phyloP scores from a whole-genome alignment of 129 eudicot genomes.

The Pittosporum tobira region DNA sequence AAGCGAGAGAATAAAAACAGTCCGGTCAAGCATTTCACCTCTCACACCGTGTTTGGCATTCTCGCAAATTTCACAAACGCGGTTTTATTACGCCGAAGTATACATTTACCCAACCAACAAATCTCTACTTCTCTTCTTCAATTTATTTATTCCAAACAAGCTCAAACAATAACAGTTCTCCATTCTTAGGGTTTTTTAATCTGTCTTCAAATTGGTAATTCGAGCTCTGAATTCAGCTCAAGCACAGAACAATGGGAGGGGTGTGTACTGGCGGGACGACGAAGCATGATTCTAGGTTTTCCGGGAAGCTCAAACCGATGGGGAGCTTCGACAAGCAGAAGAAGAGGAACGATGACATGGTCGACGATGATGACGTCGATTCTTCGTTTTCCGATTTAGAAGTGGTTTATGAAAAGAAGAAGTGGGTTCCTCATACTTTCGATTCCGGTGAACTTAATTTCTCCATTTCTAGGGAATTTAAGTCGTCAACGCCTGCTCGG shows the following conservation, averaged over 20 bases:
- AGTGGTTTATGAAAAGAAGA: constrained; percentile 20
- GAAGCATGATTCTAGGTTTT: constrained; percentile 38
- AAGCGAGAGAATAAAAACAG: background rate
- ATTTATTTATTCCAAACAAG: background rate
- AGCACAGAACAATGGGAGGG: constrained; percentile 49
- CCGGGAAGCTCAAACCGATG: constrained; percentile 55
- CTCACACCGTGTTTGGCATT: too few species aligned
- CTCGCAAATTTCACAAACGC: too few species aligned
- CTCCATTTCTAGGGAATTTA: constrained; percentile 70
- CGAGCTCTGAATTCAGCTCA: background rate
- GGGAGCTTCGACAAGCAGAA: constrained; percentile 40
- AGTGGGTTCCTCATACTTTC: constrained; percentile 26
- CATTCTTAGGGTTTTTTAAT: background rate
- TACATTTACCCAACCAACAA: background rate
- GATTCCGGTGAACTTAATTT: constrained; percentile 53
- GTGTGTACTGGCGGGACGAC: constrained; percentile 69
- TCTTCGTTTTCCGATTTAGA: constrained; percentile 18
- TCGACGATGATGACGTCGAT: constrained; percentile 18
- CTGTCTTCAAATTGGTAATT: background rate
- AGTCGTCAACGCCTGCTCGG: constrained; percentile 63
- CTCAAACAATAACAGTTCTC: too few species aligned
- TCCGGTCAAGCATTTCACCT: background rate
- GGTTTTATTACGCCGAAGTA: too few species aligned
- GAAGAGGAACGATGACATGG: constrained; percentile 21
- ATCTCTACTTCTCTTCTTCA: background rate